Percentiles rank a stretch among this genome's conserved stretches.
Evolutionary conservation across 2,329 filamentous ascomycete genomes (phyloP).

Genomic region (Fusarium verrucosum): DNA sequence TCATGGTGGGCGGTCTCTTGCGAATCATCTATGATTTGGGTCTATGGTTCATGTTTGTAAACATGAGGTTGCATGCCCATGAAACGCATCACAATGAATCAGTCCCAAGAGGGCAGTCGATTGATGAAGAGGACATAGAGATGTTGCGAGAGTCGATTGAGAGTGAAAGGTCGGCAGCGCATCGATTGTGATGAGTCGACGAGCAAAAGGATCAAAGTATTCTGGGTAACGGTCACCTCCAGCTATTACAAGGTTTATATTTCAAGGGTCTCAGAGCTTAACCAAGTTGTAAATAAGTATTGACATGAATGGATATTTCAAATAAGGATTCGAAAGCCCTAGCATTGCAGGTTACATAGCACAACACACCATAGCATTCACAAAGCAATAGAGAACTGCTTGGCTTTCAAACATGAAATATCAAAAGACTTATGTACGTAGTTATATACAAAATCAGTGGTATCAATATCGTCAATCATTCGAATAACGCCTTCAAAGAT

Average conservation of each 20-base stretch:
- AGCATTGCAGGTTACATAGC: no score
- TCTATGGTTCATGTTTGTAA: conserved; percentile 67
- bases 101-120: neutral
- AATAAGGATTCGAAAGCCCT: no score
- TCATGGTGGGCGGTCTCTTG: conserved; percentile 63
- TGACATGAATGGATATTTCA: neutral
- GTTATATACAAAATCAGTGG: conserved; percentile 4
- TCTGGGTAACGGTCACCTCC: accelerated
- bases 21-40: conserved; percentile 67
- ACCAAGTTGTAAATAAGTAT: neutral
- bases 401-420: neutral
- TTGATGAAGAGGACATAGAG: conserved; percentile 30
- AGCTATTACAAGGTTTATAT: no score
- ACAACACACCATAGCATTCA: neutral
- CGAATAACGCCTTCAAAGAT: neutral
- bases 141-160: conserved; percentile 1
- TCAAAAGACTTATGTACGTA: neutral
- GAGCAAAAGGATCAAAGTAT: neutral
- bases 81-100: conserved; percentile 42
- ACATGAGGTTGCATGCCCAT: conserved; percentile 61
- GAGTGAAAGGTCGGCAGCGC: conserved; percentile 4
- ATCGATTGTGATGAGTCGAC: neutral
- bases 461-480: conserved; percentile 14
- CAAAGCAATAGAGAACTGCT: neutral
- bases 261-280: neutral